phyloP scores from a whole-genome alignment of 805 yeast genomes.

The Suhomyces faveliae region DNA sequence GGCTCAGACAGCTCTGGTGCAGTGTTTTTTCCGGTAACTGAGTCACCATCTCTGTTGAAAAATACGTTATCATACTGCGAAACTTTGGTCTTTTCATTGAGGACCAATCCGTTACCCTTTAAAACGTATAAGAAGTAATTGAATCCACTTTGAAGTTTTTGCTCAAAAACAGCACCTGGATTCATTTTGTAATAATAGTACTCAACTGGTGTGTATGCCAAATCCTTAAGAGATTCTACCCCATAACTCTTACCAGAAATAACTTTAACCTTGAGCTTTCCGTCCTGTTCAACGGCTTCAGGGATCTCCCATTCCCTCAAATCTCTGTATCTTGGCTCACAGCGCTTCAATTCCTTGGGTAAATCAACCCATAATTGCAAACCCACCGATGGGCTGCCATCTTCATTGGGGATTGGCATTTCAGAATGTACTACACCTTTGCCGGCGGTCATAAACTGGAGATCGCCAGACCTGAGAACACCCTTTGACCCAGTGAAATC shows the following conservation, averaged over 20 bases:
- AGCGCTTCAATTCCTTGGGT: conserved; percentile 60
- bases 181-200: conserved; percentile 65
- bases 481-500: conserved; percentile 86
- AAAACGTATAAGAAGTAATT: conserved; percentile 70
- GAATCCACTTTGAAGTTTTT: conserved; percentile 56
- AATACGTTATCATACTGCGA: conserved; percentile 54
- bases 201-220: conserved; percentile 80
- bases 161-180: conserved; percentile 64
- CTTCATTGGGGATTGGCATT: conserved; percentile 63
- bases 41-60: conserved; percentile 68
- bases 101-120: conserved; percentile 52
- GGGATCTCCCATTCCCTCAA: conserved; percentile 71
- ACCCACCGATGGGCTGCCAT: conserved; percentile 54
- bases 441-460: conserved; percentile 95
- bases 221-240: conserved; percentile 65
- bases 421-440: conserved; percentile 83
- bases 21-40: conserved; percentile 40
- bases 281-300: conserved; percentile 59
- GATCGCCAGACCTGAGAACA: conserved; percentile 72
- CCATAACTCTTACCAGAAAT: conserved; percentile 79
- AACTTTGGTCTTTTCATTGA: conserved; percentile 42
- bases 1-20: conserved; percentile 24
- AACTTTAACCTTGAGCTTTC: conserved; percentile 61
- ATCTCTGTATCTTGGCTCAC: conserved; percentile 77
- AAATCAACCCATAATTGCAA: conserved; percentile 88